phyloP scores from a whole-genome alignment of 2,329 filamentous ascomycete species.

The Thelonectria blattea region DNA sequence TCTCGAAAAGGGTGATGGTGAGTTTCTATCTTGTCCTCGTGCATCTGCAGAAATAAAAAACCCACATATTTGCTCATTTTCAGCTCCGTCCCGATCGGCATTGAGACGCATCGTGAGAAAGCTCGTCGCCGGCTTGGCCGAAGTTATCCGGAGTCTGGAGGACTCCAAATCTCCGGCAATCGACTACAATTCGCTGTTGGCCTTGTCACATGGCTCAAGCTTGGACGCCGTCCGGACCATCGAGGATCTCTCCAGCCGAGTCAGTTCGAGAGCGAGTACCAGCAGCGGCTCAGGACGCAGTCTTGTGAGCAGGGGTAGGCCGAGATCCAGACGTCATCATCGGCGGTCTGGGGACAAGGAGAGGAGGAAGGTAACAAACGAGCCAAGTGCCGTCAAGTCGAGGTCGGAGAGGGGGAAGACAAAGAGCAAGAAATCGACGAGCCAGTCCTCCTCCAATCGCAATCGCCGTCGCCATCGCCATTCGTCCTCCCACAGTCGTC shows the following conservation, averaged over 20 bases:
- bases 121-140: slow-evolving; percentile 50
- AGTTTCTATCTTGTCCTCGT: slow-evolving; percentile 31
- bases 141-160: slow-evolving; percentile 45
- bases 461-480: slow-evolving; percentile 4
- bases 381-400: not conserved
- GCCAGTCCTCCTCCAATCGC: slow-evolving; percentile 21
- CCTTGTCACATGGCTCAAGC: slow-evolving; percentile 55
- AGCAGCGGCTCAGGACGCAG: slow-evolving; percentile 26
- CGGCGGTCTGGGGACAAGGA: slow-evolving; percentile 15
- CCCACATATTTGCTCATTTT: slow-evolving; percentile 5
- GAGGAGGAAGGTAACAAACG: slow-evolving; percentile 16
- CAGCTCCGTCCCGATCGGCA: slow-evolving; percentile 48
- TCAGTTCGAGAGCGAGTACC: slow-evolving; percentile 26
- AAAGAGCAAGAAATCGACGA: slow-evolving; percentile 21
- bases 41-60: slow-evolving; percentile 8
- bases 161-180: slow-evolving; percentile 41
- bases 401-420: slow-evolving; percentile 16
- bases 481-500: slow-evolving; percentile 11
- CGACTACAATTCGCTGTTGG: slow-evolving; percentile 54
- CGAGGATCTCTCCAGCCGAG: slow-evolving; percentile 51
- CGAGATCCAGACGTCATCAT: slow-evolving; percentile 21
- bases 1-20: slow-evolving; percentile 57
- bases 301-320: slow-evolving; percentile 29
- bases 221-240: slow-evolving; percentile 57
- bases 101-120: slow-evolving; percentile 50